Base-by-base conservation (phyloP, 495 filamentous ascomycete species). In the Hypoxylon perforatum region DNA sequence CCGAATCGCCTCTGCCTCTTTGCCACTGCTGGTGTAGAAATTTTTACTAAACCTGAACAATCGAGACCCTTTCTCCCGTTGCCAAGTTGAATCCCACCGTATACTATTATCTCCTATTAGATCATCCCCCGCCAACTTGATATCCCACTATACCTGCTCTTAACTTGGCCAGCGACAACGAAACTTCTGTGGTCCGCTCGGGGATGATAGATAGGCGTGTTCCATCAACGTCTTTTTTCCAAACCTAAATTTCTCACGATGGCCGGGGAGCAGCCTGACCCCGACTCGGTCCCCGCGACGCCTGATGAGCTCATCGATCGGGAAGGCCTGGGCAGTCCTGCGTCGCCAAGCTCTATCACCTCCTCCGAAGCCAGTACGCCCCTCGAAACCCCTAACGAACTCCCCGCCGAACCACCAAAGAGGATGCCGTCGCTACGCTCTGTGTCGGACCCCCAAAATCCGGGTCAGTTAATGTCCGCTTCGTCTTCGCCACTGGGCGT, bases 401-500 rank as follows among this genome's bases (percentile, higher is more conserved):
- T 70, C 64, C 65, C 73, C 55, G 36, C 42, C 54, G 77, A 79
- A 5, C 28, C 38, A 17, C 77, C 78, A 14, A 79, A 77, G 61
- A 77, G 84, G 67, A 69, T 87, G 42, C 84, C 84, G 28, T 86
- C 85, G 4, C 63, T 88, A 33, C 80, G 84, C 59, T 81, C 85
- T 6, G 75, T 85, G 19, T 84, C 84, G 56, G 88, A 89, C 55
- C 76, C 81, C 2, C 84, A 85, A 23, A 71, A 76, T 21, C 57
- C 74, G 1, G 75, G 76, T 6, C 80, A 79, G 42, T 64, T 60
- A 30, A 91, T 95, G 83, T 90, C 83, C 54, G 77, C 90, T 2
- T 91, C 89, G 17, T 94, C 94, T 17, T 92, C 88, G 50, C 91
- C 91, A 53, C 76, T 96, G 25, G 94, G 91, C n/a, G 86, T 88